phyloP scores from a whole-genome alignment of 2,329 filamentous ascomycete species.

The Penicillium fuscoglaucum region DNA sequence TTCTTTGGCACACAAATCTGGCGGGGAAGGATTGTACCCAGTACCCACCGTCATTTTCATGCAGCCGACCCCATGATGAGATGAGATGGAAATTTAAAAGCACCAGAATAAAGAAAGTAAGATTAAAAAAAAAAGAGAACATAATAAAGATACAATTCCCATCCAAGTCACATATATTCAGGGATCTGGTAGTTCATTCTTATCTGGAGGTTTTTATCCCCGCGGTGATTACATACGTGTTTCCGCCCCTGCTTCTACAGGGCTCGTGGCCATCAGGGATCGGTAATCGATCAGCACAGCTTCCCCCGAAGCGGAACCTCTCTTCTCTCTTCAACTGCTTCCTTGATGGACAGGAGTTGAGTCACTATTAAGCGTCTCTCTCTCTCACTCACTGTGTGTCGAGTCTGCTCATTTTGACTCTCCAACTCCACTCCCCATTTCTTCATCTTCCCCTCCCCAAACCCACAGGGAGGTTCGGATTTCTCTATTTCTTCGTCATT shows the following conservation, averaged over 20 bases:
- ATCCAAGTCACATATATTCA: background rate
- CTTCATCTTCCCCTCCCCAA: slow-evolving; percentile 18
- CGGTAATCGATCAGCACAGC: slow-evolving; percentile 16
- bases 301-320: slow-evolving; percentile 15
- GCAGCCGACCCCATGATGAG: slow-evolving; percentile 8
- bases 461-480: slow-evolving; percentile 18
- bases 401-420: slow-evolving; percentile 20
- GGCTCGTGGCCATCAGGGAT: slow-evolving; percentile 10
- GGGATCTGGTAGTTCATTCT: slow-evolving; percentile 6
- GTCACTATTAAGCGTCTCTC: slow-evolving; percentile 12
- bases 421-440: slow-evolving; percentile 14
- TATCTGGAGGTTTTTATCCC: slow-evolving; percentile 8
- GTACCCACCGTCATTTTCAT: slow-evolving; percentile 12
- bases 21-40: slow-evolving; percentile 25
- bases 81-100: background rate
- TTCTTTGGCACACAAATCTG: slow-evolving; percentile 12
- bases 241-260: slow-evolving; percentile 10
- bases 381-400: background rate
- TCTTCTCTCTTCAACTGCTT: slow-evolving; percentile 16
- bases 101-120: background rate
- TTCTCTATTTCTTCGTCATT: slow-evolving; percentile 32
- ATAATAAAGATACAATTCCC: background rate
- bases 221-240: slow-evolving; percentile 9
- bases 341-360: slow-evolving; percentile 26
- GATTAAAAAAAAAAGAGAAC: background rate